A percentile compares a stretch with the other conserved stretches of the same genome.
Evolutionary conservation across 2,329 filamentous ascomycete genomes (phyloP).

Genomic region (Claviceps humidiphila): DNA sequence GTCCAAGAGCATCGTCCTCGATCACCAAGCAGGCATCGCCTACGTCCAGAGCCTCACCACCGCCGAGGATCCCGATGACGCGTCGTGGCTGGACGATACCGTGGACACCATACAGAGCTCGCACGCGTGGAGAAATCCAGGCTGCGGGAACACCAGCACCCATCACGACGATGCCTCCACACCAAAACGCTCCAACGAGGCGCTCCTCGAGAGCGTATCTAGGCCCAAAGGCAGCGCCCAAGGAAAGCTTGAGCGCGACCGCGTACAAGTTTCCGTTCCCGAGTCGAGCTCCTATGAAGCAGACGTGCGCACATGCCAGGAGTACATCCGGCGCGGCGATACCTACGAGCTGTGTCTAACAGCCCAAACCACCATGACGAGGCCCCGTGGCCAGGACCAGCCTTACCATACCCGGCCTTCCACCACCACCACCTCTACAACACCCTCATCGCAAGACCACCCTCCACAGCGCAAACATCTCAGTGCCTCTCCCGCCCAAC

Average conservation of each 20-base stretch:
- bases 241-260: not conserved
- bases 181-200: constrained; percentile 8
- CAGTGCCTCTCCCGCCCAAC: not conserved
- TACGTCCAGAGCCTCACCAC: constrained; percentile 43
- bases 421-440: not conserved
- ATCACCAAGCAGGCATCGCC: constrained; percentile 48
- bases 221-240: not conserved
- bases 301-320: constrained; percentile 57
- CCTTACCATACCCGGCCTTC: constrained; percentile 9
- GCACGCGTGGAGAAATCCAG: constrained; percentile 16
- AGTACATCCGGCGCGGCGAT: constrained; percentile 59
- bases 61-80: constrained; percentile 13
- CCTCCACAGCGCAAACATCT: not conserved
- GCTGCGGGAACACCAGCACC: not conserved
- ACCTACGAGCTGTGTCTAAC: constrained; percentile 83
- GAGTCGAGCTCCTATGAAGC: constrained; percentile 42
- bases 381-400: constrained; percentile 31
- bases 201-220: constrained; percentile 5
- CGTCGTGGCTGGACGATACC: constrained; percentile 18
- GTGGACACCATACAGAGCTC: constrained; percentile 20
- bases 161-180: not conserved
- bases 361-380: constrained; percentile 53
- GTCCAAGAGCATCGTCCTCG: constrained; percentile 63
- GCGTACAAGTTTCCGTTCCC: constrained; percentile 25
- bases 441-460: not conserved